Evolutionary conservation across 1,284 basidiomycete genomes (phyloP), one percentile per base, ranked within the genome.

Genomic region (Ustilago shanxiensis): DNA sequence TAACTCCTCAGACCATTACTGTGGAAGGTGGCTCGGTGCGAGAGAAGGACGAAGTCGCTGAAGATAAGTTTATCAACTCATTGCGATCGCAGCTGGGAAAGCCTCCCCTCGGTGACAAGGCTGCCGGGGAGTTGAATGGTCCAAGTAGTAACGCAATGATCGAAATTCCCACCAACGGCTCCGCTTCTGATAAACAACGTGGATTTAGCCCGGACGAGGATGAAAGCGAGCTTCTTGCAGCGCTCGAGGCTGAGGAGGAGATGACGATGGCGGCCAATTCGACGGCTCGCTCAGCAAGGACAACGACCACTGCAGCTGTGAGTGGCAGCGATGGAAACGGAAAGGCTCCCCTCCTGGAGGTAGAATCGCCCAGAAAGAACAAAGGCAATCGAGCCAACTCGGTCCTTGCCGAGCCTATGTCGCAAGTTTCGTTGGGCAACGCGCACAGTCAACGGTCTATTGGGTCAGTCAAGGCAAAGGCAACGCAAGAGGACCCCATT

Each of bases 151-250:
- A 2, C 28, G 37, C n/a, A 39, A 26, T 28, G 8, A 45, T 37
- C 2, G 24, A 6, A 28, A 7, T 13, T 49, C 28, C 24, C 7
- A 49, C 22, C 13, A 49, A 28, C 14, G 24, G 47, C 2, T n/a
- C 26, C 16, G 28, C 22, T 0, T 31, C 45, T 16, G 22, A 2
- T 3, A 28, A 16, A n/a, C 44, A 49, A 35, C 52, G 65, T 14
- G 53, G 60, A 2, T 67, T 64, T 31, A 72, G 70, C 26, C 64
- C 70, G 11, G 69, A 71, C 33, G 63, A 72, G 13, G 74, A 77
- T 60, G 74, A 77, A 35, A 61, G 60, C 31, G 41, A 56, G 56
- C 62, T 77, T 18, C 50, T 77, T 28, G 74, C 74, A 1, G 66
- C 66, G 9, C 49, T 72, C 13, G 70, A 69, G 7, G 70, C 60